Base-by-base conservation (phyloP, 1,139 yeast species). In the Kodamaea sp. region DNA sequence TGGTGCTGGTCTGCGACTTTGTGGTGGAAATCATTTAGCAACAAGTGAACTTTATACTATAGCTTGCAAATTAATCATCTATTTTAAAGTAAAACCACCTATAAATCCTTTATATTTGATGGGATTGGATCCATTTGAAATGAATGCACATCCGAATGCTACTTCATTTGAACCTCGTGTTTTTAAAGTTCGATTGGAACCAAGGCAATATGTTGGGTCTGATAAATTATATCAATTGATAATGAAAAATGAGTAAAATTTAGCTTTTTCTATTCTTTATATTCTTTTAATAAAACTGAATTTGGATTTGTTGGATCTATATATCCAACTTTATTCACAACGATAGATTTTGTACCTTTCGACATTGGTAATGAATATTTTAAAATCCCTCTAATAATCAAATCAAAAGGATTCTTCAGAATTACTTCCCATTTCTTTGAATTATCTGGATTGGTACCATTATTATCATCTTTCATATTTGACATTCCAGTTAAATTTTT, bases 381-480 rank as follows among this genome's bases (percentile, higher is more conserved):
- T 58, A 90, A 71, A 15, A 82, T 81, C 1, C 98, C 98, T 34
- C 96, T 71, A 2, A 90, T 71, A 24, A 89, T 84, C 51, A 90
- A 67, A 46, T 89, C 96, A 60, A 90, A 90, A 8, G 96, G 96
- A 54, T 87, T 79, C 47, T 79, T 78, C 22, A 85, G 79, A 12
- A 92, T 79, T 15, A 73, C 67, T 39, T 78, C 77, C 98, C 98
- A 90, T 55, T 80, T 79, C 54, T 65, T 70, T 42, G 73, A 73
- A 44, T 73, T 71, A 46, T 71, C 76, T 1, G 55, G 52, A 6
- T 46, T 47, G 3, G 47, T 40, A 8, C 37, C 37, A 7, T 40
- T 40, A 22, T 52, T 50, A 11, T 39, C 29, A 24, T 38, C 40
- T 24, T 31, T 28, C 8, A 41, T 29, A 11, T 41, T 48, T n/a